phyloP scores from a whole-genome alignment of 768 basidiomycete species.

The Termitomyces bulborhizus region DNA sequence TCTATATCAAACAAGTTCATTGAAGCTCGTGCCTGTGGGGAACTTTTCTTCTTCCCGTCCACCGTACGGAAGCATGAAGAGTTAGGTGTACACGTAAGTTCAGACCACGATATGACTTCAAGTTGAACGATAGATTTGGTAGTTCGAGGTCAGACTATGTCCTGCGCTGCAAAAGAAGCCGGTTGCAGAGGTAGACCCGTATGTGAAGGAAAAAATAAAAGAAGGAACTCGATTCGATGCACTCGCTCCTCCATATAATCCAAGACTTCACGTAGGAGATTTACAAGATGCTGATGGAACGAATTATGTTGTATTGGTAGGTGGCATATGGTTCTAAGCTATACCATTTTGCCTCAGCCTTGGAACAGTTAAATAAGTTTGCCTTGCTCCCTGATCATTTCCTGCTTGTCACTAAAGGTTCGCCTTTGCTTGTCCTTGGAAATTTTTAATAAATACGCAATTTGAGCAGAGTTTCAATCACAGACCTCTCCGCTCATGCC shows the following conservation, averaged over 20 bases:
- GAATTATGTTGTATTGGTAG: constrained; percentile 67
- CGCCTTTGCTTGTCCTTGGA: constrained; percentile 6
- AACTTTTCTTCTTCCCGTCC: constrained; percentile 78
- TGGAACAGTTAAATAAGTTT: constrained; percentile 76
- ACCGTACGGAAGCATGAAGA: constrained; percentile 56
- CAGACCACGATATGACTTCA: neutral
- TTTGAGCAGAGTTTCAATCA: constrained; percentile 56
- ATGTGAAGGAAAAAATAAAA: constrained; percentile 18
- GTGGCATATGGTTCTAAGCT: constrained; percentile 15
- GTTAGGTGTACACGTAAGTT: constrained; percentile 52
- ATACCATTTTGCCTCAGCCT: neutral
- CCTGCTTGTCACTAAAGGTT: constrained; percentile 82
- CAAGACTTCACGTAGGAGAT: constrained; percentile 71
- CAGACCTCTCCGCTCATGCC: constrained; percentile 81
- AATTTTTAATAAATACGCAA: neutral
- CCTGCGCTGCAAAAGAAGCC: constrained; percentile 83
- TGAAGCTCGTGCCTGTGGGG: constrained; percentile 54
- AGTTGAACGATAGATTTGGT: neutral
- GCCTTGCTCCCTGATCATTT: constrained; percentile 83
- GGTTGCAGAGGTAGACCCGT: constrained; percentile 21
- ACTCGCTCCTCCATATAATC: constrained; percentile 82
- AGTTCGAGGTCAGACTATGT: constrained; percentile 88
- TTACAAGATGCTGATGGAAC: constrained; percentile 55
- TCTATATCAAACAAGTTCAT: constrained; percentile 50
- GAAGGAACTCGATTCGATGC: constrained; percentile 48